Percentiles rank a stretch among this genome's conserved stretches.
These are phyloP conservation scores for Tricholoma flavovirens DNA, from an alignment of 768 basidiomycete species.

Conservation along the genomic window DNA sequence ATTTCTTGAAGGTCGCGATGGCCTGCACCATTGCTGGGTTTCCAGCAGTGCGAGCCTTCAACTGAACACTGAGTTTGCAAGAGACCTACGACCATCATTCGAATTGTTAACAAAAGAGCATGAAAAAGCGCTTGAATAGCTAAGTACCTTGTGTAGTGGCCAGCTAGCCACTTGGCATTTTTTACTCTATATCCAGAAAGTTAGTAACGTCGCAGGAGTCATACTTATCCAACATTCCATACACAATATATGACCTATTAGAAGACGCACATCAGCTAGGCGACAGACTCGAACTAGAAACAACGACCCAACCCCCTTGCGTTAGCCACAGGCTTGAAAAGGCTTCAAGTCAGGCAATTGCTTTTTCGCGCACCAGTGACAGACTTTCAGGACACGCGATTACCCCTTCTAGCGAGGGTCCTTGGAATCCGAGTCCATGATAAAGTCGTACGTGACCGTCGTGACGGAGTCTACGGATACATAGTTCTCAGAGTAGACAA, in stretches of 20 bases:
- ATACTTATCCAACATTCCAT: conserved; percentile 4
- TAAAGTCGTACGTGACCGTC: too few species aligned
- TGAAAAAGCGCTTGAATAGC: too few species aligned
- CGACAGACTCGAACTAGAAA: not conserved
- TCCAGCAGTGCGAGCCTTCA: conserved; percentile 10
- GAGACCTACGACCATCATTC: conserved; percentile 10
- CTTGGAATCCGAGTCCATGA: too few species aligned
- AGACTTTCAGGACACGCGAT: conserved; percentile 22
- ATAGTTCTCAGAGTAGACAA: too few species aligned
- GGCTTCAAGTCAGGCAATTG: conserved; percentile 17
- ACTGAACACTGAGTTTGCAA: conserved; percentile 17
- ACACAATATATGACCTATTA: conserved; percentile 23
- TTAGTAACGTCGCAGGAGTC: not conserved
- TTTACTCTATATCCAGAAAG: conserved; percentile 16
- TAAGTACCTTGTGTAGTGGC: conserved; percentile 20
- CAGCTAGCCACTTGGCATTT: conserved; percentile 20
- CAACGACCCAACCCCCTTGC: conserved; percentile 21
- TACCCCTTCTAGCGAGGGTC: conserved; percentile 1
- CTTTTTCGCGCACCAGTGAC: conserved; percentile 26
- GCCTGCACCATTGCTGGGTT: conserved; percentile 13
- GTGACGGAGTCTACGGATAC: too few species aligned
- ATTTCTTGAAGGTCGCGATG: conserved; percentile 21
- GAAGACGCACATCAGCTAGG: not conserved
- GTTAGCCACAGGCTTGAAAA: conserved; percentile 21
- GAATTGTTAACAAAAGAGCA: conserved; percentile 1